Evolutionary conservation across 306 rosid species (phyloP), one percentile per base, ranked within the genome.

Genomic region (Castanopsis chinensis): DNA sequence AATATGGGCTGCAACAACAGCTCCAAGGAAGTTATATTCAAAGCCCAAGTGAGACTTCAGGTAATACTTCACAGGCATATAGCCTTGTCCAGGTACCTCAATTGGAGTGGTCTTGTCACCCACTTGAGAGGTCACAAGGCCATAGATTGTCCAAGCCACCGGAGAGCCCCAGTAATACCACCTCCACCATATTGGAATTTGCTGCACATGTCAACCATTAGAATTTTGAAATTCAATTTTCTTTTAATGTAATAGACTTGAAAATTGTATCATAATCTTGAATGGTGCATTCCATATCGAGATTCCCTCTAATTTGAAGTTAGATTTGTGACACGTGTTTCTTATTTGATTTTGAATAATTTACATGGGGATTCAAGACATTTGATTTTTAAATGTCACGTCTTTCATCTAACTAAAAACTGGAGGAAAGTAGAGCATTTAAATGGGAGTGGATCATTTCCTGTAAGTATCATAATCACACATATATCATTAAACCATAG

Each of bases 121-220:
- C 32, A 90, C 28, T 75, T 87, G 93, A n/a, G 91, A 90, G 28
- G 90, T 80, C 72, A 90, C 23, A 2, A 88, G 76, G 73, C 93
- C 91, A 79, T 87, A 82, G 71, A 84, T 2, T 61, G 89, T 86
- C 91, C 90, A 90, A 4, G 93, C 84, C 30, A 90, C 77, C 5
- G 91, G 93, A 43, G 77, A 75, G 1, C 32, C 87, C 93, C 91
- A 89, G 76, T 87, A 83, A 72, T 65, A 89, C 91, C 93, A 89
- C 64, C 88, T 82, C 93, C 89, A 87, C 91, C 93, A 84, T 86
- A 86, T 84, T 52, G 93, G 93, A 67, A 86, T 87, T 86, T 76
- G 87, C 93, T 87, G 88, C 83, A 76, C 3, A 54, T 27, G 52
- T 45, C 6, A 69, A 70, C 35, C 72, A 30, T 54, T 73, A 41